phyloP scores from a whole-genome alignment of 345 rosid species.

The Eucalyptus paniculata region DNA sequence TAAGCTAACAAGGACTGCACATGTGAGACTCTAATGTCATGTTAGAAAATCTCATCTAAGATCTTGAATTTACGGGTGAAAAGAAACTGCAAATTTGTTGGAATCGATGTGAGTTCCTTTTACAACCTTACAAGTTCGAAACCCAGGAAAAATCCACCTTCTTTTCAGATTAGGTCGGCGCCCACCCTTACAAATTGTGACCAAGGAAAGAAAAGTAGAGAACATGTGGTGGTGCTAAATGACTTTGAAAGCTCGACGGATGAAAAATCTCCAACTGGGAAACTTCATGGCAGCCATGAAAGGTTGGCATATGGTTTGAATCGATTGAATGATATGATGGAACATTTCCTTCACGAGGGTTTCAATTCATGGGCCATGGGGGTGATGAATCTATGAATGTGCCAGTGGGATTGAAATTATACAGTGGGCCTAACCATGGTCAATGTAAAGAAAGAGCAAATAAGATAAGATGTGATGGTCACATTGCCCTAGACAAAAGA shows the following conservation, averaged over 20 bases:
- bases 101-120: not conserved
- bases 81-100: not conserved
- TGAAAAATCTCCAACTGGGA: not conserved
- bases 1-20: not conserved
- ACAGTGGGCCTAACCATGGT: not conserved
- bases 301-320: not conserved
- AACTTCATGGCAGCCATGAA: not conserved
- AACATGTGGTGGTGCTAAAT: not conserved
- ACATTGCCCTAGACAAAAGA: not conserved
- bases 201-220: not conserved
- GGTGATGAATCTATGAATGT: not conserved
- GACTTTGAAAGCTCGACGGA: not conserved
- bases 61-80: not conserved
- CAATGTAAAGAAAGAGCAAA: not conserved
- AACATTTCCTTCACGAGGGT: not conserved
- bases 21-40: not conserved
- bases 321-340: not conserved
- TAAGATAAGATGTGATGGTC: not conserved
- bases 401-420: not conserved
- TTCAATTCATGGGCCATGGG: not conserved
- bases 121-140: not conserved
- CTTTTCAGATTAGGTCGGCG: not conserved
- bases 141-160: not conserved
- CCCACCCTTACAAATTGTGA: not conserved
- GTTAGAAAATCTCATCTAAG: not conserved